Percentiles rank a stretch among this genome's conserved stretches.
phyloP scores from a whole-genome alignment of 306 rosid species.

The Glycyrrhiza uralensis region DNA sequence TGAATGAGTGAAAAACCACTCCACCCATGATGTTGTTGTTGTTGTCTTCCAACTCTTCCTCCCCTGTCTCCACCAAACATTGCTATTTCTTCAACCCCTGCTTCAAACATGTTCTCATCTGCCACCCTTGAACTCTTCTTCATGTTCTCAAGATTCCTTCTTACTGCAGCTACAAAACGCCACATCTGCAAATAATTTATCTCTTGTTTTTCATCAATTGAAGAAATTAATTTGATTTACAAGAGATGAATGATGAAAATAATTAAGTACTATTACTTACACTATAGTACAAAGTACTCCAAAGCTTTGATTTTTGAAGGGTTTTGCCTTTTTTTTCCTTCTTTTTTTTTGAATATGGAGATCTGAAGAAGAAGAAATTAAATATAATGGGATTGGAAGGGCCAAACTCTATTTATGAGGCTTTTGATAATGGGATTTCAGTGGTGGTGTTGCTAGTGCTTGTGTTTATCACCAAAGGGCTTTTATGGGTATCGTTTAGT shows the following conservation, averaged over 20 bases:
- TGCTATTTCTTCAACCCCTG: constrained; percentile 23
- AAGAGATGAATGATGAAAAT: neutral
- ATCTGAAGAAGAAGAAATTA: neutral
- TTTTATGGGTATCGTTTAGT: constrained; percentile 51
- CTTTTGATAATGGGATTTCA: constrained; percentile 49
- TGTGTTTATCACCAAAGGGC: constrained; percentile 65
- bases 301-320: neutral
- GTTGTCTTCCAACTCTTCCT: constrained; percentile 31
- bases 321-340: too few relatives aligned
- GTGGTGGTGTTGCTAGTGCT: constrained; percentile 59
- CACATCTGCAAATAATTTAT: constrained; percentile 30
- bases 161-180: constrained; percentile 31
- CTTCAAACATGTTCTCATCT: constrained; percentile 62
- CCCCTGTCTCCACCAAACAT: constrained; percentile 20
- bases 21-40: constrained; percentile 33
- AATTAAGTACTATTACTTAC: neutral
- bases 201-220: neutral
- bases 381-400: constrained; percentile 16
- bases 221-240: neutral
- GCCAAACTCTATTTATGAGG: constrained; percentile 15
- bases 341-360: neutral
- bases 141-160: constrained; percentile 43
- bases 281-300: neutral
- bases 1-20: constrained; percentile 38
- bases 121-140: constrained; percentile 64